Evolutionary conservation across 768 basidiomycete species (phyloP), one percentile per base, ranked within the genome.

Genomic region (Rubroboletus satanas): DNA sequence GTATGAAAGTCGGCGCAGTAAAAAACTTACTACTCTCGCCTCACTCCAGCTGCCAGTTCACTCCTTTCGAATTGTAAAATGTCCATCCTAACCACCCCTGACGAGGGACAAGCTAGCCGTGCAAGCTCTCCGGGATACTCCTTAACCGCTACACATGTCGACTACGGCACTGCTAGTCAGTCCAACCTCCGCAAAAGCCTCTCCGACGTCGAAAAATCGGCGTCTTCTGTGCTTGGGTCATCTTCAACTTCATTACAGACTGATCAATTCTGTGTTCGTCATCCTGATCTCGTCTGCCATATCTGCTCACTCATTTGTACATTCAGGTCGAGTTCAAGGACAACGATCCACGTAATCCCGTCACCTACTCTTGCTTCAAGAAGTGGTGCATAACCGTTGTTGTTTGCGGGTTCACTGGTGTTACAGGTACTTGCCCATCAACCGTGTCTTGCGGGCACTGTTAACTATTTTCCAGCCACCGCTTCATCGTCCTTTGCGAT

Each of bases 401-500:
- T 38, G 71, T 65, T 10, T 72, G 68, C 48, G 69, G 61, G 31
- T 67, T 68, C 52, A 71, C 71, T 18, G 59, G 51, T 36, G 52
- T 73, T 10, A 58, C 67, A 46, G 62, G 72, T 65, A 56, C 42
- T 39, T 21, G 11, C 32, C n/a, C 21, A 14, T 38, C 15, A 11
- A 26, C 8, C 3, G 6, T 10, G 2, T 33, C n/a, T 38, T 21
- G 17, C 14, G 15, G 3, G 4, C 4, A 23, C 10, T 11, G 3
- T 36, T 54, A 17, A 61, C 14, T 7, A 8, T 33, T 11, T 8
- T n/a, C 29, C n/a, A 81, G 84, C 84, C 17, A 75, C 80, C 1
- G 72, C 77, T 5, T 74, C 79, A 2, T 72, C 79, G 0, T 75
- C 81, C 3, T 87, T 82, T 62, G 79, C 75, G 31, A 64, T 82